Percentiles rank a stretch among this genome's conserved stretches.
Conservation (phyloP, 441 rosid genomes). For the Eruca vesicaria region DNA sequence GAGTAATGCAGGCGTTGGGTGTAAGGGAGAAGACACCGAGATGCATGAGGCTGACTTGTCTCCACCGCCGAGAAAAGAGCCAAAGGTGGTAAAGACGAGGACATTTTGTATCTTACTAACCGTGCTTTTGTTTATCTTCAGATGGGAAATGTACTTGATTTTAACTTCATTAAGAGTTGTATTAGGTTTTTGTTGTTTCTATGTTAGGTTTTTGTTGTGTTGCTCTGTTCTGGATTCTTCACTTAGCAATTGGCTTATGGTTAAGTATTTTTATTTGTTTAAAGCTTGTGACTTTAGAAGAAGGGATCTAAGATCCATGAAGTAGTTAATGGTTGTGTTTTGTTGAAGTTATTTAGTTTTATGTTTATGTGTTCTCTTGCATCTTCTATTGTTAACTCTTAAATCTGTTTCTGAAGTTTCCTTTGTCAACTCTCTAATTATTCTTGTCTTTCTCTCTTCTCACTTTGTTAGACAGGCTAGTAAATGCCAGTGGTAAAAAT, state of each 20-base stretch:
- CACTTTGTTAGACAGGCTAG: conserved; percentile 6
- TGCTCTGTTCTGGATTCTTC: too few relatives aligned
- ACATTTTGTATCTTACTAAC: conserved; percentile 77
- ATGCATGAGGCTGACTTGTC: conserved; percentile 48
- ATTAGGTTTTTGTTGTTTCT: too few relatives aligned
- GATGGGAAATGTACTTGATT: conserved; percentile 62
- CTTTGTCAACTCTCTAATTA: conserved; percentile 35
- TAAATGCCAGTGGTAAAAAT: too few relatives aligned
- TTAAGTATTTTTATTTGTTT: too few relatives aligned
- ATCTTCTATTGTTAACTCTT: conserved; percentile 9
- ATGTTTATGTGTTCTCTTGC: too few relatives aligned
- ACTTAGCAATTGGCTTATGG: too few relatives aligned
- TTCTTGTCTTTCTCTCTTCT: conserved; percentile 31
- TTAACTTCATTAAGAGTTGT: too few relatives aligned
- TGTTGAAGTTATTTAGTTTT: too few relatives aligned
- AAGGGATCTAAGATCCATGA: too few relatives aligned
- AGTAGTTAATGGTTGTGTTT: too few relatives aligned
- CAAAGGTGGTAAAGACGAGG: conserved; percentile 64
- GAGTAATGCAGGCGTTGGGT: conserved; percentile 88
- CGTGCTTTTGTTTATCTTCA: conserved; percentile 91
- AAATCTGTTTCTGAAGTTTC: conserved; percentile 45
- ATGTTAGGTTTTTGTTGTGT: too few relatives aligned
- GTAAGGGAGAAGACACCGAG: conserved; percentile 56
- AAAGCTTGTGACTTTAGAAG: too few relatives aligned
- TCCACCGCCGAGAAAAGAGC: conserved; percentile 38